Base-by-base conservation (phyloP, 768 basidiomycete species). In the Lentinus tigrinus region DNA sequence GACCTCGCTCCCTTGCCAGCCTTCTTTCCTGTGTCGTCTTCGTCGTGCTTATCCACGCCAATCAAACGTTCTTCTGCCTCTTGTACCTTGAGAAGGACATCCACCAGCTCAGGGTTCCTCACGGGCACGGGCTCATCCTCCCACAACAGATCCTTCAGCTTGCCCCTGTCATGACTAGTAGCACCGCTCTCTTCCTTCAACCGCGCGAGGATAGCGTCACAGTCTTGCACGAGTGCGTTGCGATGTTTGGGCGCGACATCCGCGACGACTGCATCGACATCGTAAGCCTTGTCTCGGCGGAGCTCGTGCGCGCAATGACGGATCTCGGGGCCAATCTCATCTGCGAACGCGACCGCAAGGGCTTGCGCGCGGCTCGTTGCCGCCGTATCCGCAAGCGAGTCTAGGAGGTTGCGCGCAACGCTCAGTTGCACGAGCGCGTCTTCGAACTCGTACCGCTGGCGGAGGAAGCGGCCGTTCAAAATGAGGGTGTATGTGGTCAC, bases 291-390 rank as follows among this genome's bases (percentile, higher is more conserved):
- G 42, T 77, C 77, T 52, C 85, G 78, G 1, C 93, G 91, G 14
- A 95, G 77, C 66, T 93, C 88, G 66, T 98, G 96, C 0, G 95
- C 95, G 64, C 89, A 93, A 73, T 95, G 89, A 44, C 96, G 79
- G 53, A 98, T 93, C 71, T 97, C 87, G 0, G 96, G 94, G 23
- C 91, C 87, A 52, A 96, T 84, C 65, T 91, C 89, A 67, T 98
- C 95, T 5, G 88, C 81, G 67, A 92, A 90, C 28, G 91, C 79
- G 9, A 84, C 82, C 4, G 93, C 90, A 9, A 98, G 80, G 1
- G 95, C 96, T 72, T 95, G 93, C 48, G 94, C 93, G 36, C 87
- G 79, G 66, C 89, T 91, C 16, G 87, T 88, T n/a, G 70, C 69
- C 0, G 91, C 89, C 3, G 76, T 67, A 10, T 72, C 73, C 0